phyloP scores from a whole-genome alignment of 306 rosid species.

The Acacia confusa region DNA sequence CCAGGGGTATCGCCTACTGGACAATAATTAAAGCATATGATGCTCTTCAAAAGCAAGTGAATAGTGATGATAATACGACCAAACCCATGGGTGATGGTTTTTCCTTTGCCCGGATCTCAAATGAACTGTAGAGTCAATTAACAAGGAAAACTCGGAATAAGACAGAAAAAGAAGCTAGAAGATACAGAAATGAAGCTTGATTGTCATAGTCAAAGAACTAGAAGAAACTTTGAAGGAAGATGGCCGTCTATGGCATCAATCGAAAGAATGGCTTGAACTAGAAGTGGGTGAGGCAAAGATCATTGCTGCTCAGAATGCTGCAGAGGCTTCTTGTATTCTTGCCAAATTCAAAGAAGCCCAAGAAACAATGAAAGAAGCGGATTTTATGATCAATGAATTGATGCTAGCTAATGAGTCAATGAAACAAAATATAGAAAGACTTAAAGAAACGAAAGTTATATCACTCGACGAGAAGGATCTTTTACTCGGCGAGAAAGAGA shows the following conservation, averaged over 20 bases:
- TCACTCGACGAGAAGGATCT: slow-evolving; percentile 49
- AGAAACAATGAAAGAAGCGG: slow-evolving; percentile 73
- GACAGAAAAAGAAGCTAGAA: no score
- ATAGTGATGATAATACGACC: no score
- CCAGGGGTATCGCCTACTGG: no score
- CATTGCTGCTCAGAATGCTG: slow-evolving; percentile 65
- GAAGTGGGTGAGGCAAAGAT: slow-evolving; percentile 79
- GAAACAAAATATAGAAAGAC: slow-evolving; percentile 64
- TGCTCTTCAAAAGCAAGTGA: no score
- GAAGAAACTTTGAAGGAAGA: slow-evolving; percentile 62
- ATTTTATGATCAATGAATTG: slow-evolving; percentile 74
- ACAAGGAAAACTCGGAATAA: no score
- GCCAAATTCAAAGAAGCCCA: slow-evolving; percentile 89
- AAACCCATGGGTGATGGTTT: no score
- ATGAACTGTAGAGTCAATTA: no score
- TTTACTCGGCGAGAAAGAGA: slow-evolving; percentile 59
- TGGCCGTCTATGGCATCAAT: slow-evolving; percentile 52
- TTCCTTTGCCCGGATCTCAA: no score
- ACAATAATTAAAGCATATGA: no score
- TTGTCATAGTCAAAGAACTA: slow-evolving; percentile 44
- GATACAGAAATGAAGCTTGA: no score
- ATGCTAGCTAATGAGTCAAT: slow-evolving; percentile 67
- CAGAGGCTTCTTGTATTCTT: slow-evolving; percentile 71
- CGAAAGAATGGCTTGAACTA: slow-evolving; percentile 64
- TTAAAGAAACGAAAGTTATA: slow-evolving; percentile 42